Evolutionary conservation across 495 filamentous ascomycete species (phyloP).

Genomic region (Penicillium nucicola): DNA sequence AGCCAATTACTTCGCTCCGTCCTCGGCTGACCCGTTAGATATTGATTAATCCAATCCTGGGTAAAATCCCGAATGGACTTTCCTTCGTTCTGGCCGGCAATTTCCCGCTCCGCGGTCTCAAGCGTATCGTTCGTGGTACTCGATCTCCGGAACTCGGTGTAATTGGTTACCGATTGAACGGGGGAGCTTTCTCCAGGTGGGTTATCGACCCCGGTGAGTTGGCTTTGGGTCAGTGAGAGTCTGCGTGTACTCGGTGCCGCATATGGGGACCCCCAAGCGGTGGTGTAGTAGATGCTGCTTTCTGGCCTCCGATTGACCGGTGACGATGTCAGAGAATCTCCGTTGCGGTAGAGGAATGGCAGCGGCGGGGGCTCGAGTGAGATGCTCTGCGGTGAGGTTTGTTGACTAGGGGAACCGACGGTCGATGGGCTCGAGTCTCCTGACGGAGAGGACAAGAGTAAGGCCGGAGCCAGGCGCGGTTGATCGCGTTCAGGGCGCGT

Average conservation of each 20-base stretch:
- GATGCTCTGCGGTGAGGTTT: conserved; percentile 26
- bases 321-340: conserved; percentile 41
- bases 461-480: conserved; percentile 30
- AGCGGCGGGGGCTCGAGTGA: conserved; percentile 33
- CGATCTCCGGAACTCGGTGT: conserved; percentile 51
- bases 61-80: conserved; percentile 58
- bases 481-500: conserved; percentile 28
- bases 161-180: conserved; percentile 45
- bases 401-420: conserved; percentile 35
- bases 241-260: conserved; percentile 50
- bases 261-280: conserved; percentile 75
- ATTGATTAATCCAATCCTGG: conserved; percentile 75
- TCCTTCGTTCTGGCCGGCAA: conserved; percentile 35
- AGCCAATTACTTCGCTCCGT: conserved; percentile 69
- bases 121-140: conserved; percentile 25
- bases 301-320: conserved; percentile 41
- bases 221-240: conserved; percentile 43
- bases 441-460: conserved; percentile 34
- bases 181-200: conserved; percentile 39
- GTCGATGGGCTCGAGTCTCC: conserved; percentile 38
- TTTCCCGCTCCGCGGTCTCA: conserved; percentile 21
- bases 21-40: conserved; percentile 57
- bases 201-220: conserved; percentile 34
- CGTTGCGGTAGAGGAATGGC: conserved; percentile 30
- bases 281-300: conserved; percentile 57